Evolutionary conservation across 225 moss, liverwort and hornwort genomes (phyloP), one percentile per base, ranked within the genome.

Genomic region (Marchantia paleacea): DNA sequence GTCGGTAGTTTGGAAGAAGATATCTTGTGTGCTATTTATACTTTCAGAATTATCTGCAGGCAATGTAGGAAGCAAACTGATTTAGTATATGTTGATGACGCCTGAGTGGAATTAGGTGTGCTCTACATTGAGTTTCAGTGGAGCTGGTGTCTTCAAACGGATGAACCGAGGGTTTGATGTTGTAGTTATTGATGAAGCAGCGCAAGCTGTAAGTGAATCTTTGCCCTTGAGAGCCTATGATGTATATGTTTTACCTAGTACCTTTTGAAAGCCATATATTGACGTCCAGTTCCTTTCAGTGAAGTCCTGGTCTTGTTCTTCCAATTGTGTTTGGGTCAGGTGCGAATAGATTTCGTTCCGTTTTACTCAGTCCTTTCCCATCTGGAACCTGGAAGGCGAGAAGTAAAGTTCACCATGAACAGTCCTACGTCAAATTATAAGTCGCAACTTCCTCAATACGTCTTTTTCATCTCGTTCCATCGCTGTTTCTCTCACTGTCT

Each of bases 101-200:
- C 30, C 8, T 19, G 55, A 29, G 30, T 55, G 55, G 72, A 57
- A 20, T 71, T 87, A 97, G 97, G 97, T 99, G 57, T 99, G 99
- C 84, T 95, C 99, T 18, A 99, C 99, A 19, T 83, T 99, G 86
- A 99, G 99, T 88, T 99, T 95, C 83, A 99, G 99, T 85, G 99
- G 99, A 77, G 89, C 99, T 80, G 92, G 95, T 81, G 83, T 99
- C 77, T 99, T 99, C 78, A 94, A 92, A 88, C 90, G 99, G 57
- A 99, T 99, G 99, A 95, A 95, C 81, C 92, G 94, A 83, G 99
- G 99, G 28, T 99, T 99, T 87, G 99, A 99, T 82, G 95, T 99
- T 76, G 95, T 99, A 81, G 92, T 99, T 69, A 95, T 99, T 52
- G 99, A 99, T 79, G 99, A 99, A 87, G 99, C 99, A 80, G 99